phyloP scores from a whole-genome alignment of 768 basidiomycete species.

The Tremella yokohamensis region DNA sequence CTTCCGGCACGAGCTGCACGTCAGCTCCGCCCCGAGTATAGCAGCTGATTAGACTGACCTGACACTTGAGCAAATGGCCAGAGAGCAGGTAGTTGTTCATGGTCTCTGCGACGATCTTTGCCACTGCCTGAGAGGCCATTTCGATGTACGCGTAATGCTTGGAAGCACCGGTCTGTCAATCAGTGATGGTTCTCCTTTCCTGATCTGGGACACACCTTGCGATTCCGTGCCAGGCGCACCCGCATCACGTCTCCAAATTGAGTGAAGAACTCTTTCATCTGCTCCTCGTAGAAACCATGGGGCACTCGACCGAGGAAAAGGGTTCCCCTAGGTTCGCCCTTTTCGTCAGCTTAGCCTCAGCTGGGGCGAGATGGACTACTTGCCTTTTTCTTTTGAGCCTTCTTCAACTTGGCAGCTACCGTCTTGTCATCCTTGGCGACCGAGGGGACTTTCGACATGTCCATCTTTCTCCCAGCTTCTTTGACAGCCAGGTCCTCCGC shows the following conservation, averaged over 20 bases:
- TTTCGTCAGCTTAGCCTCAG: slow-evolving; percentile 5
- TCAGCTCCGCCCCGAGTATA: background rate
- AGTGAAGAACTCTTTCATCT: slow-evolving; percentile 85
- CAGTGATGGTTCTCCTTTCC: background rate
- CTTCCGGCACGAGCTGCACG: slow-evolving; percentile 71
- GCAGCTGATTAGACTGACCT: slow-evolving; percentile 31
- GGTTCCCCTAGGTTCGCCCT: slow-evolving; percentile 73
- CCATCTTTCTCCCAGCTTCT: slow-evolving; percentile 53
- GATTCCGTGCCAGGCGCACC: slow-evolving; percentile 84
- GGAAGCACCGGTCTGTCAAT: slow-evolving; percentile 78
- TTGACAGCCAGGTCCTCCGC: slow-evolving; percentile 57
- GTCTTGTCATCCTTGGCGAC: slow-evolving; percentile 80
- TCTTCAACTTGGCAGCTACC: slow-evolving; percentile 62
- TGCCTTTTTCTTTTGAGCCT: slow-evolving; percentile 65
- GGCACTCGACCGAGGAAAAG: slow-evolving; percentile 86
- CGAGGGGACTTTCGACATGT: slow-evolving; percentile 73
- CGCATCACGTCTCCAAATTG: slow-evolving; percentile 91
- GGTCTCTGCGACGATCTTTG: slow-evolving; percentile 92
- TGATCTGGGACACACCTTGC: slow-evolving; percentile 59
- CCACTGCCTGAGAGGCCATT: slow-evolving; percentile 81
- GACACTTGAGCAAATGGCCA: slow-evolving; percentile 90
- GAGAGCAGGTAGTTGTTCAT: slow-evolving; percentile 98
- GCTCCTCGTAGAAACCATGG: slow-evolving; percentile 95
- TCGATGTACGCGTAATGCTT: slow-evolving; percentile 98
- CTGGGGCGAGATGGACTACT: background rate